phyloP scores from a whole-genome alignment of 768 basidiomycete genomes.

The Auriscalpium vulgare region DNA sequence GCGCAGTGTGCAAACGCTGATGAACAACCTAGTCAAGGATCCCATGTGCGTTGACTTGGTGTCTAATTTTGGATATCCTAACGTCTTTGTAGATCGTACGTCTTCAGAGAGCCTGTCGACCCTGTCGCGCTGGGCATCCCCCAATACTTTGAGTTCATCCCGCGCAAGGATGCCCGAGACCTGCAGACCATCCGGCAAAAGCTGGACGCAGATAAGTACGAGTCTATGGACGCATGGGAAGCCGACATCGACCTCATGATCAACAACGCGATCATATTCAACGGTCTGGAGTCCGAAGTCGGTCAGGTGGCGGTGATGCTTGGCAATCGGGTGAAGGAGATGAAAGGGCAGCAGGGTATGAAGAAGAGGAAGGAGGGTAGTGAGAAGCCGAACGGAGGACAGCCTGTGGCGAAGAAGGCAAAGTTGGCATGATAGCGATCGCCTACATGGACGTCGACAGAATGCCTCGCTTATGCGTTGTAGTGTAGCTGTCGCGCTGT shows the following conservation, averaged over 20 bases:
- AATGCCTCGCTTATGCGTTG: no score
- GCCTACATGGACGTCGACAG: no score
- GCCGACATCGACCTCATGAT: conserved; percentile 86
- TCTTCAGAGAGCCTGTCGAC: conserved; percentile 86
- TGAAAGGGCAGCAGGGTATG: conserved; percentile 34
- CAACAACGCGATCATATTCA: conserved; percentile 83
- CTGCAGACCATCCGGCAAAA: conserved; percentile 73
- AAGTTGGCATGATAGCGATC: conserved; percentile 49
- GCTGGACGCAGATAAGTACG: conserved; percentile 78
- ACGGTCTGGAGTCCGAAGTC: conserved; percentile 76
- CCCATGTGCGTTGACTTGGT: conserved; percentile 38
- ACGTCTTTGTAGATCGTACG: conserved; percentile 45
- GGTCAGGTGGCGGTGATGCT: conserved; percentile 49
- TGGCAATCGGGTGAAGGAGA: conserved; percentile 44
- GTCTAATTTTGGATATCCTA: background rate
- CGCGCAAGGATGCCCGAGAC: conserved; percentile 81
- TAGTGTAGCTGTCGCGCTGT: no score
- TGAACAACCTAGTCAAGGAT: conserved; percentile 66
- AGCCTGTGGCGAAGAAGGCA: conserved; percentile 49
- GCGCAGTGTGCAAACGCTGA: conserved; percentile 59
- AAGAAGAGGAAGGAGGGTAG: conserved; percentile 70
- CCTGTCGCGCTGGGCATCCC: conserved; percentile 78
- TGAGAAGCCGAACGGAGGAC: conserved; percentile 56
- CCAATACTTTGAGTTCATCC: conserved; percentile 81
- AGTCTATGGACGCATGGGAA: conserved; percentile 68